phyloP scores from a whole-genome alignment of 345 rosid species.

The Camelina hispida region DNA sequence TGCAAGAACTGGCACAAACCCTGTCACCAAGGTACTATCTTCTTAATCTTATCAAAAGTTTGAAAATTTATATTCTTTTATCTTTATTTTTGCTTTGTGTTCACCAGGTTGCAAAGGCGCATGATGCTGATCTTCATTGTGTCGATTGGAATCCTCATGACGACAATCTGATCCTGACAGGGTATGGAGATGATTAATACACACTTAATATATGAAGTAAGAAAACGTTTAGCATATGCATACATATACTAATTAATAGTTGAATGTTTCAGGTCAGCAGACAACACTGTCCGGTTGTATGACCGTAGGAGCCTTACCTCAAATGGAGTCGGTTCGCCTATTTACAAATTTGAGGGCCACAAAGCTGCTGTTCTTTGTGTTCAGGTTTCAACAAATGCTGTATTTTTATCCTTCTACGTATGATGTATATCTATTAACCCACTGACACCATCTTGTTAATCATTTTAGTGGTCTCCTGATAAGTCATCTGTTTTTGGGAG shows the following conservation, averaged over 20 bases:
- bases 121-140: constrained; percentile 95
- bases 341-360: constrained; percentile 80
- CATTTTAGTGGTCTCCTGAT: constrained; percentile 49
- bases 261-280: constrained; percentile 76
- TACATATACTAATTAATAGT: constrained; percentile 3
- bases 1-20: constrained; percentile 88
- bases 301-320: constrained; percentile 88
- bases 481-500: constrained; percentile 50
- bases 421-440: neutral
- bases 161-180: constrained; percentile 84
- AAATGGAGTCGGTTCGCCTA: constrained; percentile 71
- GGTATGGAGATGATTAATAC: constrained; percentile 53
- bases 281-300: constrained; percentile 85
- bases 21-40: constrained; percentile 68
- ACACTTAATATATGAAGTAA: neutral
- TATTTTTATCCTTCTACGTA: constrained; percentile 1
- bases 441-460: constrained; percentile 22
- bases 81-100: constrained; percentile 8
- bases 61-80: constrained; percentile 53
- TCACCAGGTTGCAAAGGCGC: constrained; percentile 91
- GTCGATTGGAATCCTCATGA: constrained; percentile 98
- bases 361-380: constrained; percentile 88
- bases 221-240: neutral
- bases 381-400: constrained; percentile 55
- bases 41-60: constrained; percentile 52